Conservation (phyloP, 805 yeast species). For the Myxozyma mucilagina region DNA sequence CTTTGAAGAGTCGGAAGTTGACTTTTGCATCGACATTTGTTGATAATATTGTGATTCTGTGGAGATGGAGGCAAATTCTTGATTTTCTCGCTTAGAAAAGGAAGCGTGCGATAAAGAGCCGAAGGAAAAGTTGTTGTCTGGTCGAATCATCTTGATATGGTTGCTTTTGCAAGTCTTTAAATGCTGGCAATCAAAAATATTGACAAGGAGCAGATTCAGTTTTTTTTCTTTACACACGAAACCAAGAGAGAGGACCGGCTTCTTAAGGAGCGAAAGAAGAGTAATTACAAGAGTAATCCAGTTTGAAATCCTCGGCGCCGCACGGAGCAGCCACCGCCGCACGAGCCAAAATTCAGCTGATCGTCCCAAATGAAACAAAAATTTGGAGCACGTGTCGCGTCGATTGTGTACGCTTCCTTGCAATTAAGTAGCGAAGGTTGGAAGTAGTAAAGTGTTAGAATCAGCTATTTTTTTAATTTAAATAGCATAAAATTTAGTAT, state of each 20-base stretch:
- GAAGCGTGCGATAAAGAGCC: neutral
- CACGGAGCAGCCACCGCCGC: conserved; percentile 6
- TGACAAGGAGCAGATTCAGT: neutral
- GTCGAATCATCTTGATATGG: neutral
- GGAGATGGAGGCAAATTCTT: no score
- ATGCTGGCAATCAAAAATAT: neutral
- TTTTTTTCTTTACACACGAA: neutral
- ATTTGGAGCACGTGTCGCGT: no score
- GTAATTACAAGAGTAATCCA: neutral
- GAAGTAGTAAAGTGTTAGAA: no score
- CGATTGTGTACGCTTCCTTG: no score
- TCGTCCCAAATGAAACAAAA: neutral
- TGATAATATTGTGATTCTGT: neutral
- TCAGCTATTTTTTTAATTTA: no score
- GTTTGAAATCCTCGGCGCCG: neutral
- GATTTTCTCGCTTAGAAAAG: no score
- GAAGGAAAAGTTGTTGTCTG: neutral
- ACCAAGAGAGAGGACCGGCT: neutral
- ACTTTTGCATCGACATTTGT: neutral
- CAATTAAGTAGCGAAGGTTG: no score
- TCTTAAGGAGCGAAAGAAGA: neutral
- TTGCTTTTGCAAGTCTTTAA: neutral
- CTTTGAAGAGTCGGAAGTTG: neutral
- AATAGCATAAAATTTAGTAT: no score
- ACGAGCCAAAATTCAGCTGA: neutral